Conservation (phyloP, 2,329 filamentous ascomycete species). For the Neonectria punicea region DNA sequence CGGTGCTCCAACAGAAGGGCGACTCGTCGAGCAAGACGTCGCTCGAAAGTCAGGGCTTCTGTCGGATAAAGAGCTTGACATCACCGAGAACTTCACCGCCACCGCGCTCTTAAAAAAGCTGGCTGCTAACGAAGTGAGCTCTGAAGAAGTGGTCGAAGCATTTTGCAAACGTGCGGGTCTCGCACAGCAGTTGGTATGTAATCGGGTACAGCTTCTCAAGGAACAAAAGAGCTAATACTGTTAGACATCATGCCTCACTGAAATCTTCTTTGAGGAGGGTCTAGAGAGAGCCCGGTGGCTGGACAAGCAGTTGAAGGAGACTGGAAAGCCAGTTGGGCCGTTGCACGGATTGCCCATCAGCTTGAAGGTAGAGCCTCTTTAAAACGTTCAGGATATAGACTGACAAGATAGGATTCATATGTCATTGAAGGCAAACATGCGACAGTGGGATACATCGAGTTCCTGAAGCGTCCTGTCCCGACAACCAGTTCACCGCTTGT, state of each 20-base stretch:
- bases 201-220: fast-evolving
- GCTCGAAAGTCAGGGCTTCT: constrained; percentile 29
- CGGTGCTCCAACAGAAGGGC: constrained; percentile 10
- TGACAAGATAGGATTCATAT: constrained; percentile 40
- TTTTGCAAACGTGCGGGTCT: constrained; percentile 38
- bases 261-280: constrained; percentile 34
- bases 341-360: constrained; percentile 38
- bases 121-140: constrained; percentile 21
- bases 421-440: constrained; percentile 36
- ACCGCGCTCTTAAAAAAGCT: constrained; percentile 28
- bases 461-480: constrained; percentile 35
- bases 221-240: neutral
- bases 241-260: constrained; percentile 36
- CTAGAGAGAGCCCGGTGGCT: constrained; percentile 28
- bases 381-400: fast-evolving
- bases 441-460: constrained; percentile 41
- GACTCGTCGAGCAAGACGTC: constrained; percentile 25
- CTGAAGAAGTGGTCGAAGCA: constrained; percentile 34
- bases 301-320: constrained; percentile 34
- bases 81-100: constrained; percentile 32
- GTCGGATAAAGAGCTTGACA: constrained; percentile 19
- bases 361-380: constrained; percentile 28
- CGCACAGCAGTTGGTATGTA: constrained; percentile 35
- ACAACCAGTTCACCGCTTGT: constrained; percentile 39
- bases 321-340: constrained; percentile 35